Conservation (phyloP, 179 eudicot species). For the Spergularia azorica region DNA sequence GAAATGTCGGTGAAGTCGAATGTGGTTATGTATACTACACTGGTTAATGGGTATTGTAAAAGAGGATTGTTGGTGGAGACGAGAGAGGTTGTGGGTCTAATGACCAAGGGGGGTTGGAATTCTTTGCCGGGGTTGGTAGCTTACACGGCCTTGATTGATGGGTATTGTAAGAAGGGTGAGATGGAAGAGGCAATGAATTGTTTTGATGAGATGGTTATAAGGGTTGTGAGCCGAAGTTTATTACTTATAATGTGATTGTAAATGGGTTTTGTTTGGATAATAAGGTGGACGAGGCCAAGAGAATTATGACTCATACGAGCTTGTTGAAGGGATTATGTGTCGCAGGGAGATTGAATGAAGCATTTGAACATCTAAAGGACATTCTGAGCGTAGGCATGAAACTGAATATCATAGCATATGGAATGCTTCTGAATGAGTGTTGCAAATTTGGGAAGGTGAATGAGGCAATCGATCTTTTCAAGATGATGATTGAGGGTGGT, state of each 20-base stretch:
- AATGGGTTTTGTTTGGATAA: slow-evolving; percentile 69
- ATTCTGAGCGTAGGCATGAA: slow-evolving; percentile 35
- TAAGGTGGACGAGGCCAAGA: slow-evolving; percentile 40
- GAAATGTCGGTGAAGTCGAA: slow-evolving; percentile 50
- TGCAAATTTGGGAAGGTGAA: slow-evolving; percentile 39
- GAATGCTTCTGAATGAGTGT: slow-evolving; percentile 35
- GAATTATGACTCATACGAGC: slow-evolving; percentile 43
- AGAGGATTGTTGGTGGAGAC: slow-evolving; percentile 48
- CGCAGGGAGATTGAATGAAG: slow-evolving; percentile 43
- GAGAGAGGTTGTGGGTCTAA: slow-evolving; percentile 40
- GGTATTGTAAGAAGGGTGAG: slow-evolving; percentile 62
- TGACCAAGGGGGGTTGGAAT: slow-evolving; percentile 26
- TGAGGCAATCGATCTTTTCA: slow-evolving; percentile 37
- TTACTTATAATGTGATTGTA: slow-evolving; percentile 60
- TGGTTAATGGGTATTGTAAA: slow-evolving; percentile 58
- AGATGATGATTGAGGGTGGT: slow-evolving; percentile 37
- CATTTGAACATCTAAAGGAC: slow-evolving; percentile 37
- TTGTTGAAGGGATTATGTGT: slow-evolving; percentile 46
- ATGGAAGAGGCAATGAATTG: slow-evolving; percentile 53
- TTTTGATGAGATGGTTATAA: slow-evolving; percentile 55
- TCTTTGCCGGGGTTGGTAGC: slow-evolving; percentile 53
- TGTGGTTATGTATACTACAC: slow-evolving; percentile 46
- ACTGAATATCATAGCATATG: slow-evolving; percentile 39
- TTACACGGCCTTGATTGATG: slow-evolving; percentile 63
- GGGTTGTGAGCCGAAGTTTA: slow-evolving; percentile 55